phyloP scores from a whole-genome alignment of 148 eudicot species.

The Euryodendron excelsum region DNA sequence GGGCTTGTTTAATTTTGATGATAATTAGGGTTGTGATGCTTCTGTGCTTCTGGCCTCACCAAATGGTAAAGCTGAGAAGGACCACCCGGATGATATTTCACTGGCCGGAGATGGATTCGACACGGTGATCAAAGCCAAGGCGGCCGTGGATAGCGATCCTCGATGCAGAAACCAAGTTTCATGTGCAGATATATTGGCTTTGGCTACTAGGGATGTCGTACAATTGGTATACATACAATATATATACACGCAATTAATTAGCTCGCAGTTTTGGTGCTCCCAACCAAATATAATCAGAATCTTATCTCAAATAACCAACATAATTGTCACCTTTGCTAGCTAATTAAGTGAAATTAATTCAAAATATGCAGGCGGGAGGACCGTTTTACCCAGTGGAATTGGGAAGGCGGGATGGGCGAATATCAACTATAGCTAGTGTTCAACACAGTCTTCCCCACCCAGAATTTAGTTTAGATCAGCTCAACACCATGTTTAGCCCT shows the following conservation, averaged over 20 bases:
- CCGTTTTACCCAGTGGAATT: conserved; percentile 63
- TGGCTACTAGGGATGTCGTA: conserved; percentile 77
- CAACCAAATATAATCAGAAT: neutral
- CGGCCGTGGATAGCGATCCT: conserved; percentile 59
- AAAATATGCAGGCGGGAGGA: conserved; percentile 54
- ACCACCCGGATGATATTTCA: conserved; percentile 59
- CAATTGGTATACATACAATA: conserved; percentile 40
- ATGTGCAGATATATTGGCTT: conserved; percentile 80
- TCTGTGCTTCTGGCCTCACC: conserved; percentile 50
- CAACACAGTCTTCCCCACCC: conserved; percentile 47
- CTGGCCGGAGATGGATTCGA: conserved; percentile 84
- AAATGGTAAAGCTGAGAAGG: conserved; percentile 57
- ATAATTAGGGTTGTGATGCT: conserved; percentile 49
- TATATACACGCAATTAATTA: too few species aligned
- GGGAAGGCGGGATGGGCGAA: conserved; percentile 68
- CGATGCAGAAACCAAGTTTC: conserved; percentile 64
- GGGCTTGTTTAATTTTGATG: neutral
- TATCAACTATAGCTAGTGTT: conserved; percentile 50
- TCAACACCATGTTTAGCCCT: conserved; percentile 40
- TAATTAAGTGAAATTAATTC: neutral
- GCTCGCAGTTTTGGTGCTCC: neutral
- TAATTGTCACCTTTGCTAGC: neutral
- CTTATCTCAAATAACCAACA: neutral
- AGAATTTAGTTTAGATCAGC: conserved; percentile 44
- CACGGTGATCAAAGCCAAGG: conserved; percentile 70